A percentile compares a stretch with the other conserved stretches of the same genome.
Evolutionary conservation across 768 basidiomycete species (phyloP).

Genomic region (Lactifluus pinguis): DNA sequence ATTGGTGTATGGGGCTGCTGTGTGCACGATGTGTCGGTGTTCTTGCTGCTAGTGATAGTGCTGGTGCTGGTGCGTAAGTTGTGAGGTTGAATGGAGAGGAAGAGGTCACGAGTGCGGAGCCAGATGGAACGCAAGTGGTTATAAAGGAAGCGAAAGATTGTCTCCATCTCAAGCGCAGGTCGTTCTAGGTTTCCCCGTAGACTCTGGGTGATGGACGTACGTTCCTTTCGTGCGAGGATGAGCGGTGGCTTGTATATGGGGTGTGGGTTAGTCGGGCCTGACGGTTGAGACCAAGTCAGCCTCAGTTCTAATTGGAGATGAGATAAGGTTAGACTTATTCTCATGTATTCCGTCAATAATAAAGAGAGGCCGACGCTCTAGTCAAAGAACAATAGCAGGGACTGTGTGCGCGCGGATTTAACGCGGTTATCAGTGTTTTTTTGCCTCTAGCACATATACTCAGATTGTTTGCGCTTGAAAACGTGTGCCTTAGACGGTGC

Average conservation of each 20-base stretch:
- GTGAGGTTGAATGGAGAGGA: conserved; percentile 1
- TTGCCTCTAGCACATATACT: no score
- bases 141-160: conserved; percentile 8
- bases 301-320: not conserved
- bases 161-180: not conserved
- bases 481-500: no score
- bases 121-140: conserved; percentile 10
- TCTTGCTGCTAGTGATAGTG: not conserved
- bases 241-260: not conserved
- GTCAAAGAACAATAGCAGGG: no score
- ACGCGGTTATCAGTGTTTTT: no score
- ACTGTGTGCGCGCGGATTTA: no score
- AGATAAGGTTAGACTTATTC: not conserved
- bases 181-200: not conserved
- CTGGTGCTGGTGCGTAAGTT: not conserved
- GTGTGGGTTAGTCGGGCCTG: no score
- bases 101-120: conserved; percentile 6
- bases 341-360: no score
- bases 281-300: not conserved
- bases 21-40: not conserved
- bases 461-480: no score
- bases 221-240: not conserved
- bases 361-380: no score
- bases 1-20: not conserved
- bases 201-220: not conserved